Evolutionary conservation across 257 asterid genomes (phyloP).

Genomic region (Przewalskia tangutica): DNA sequence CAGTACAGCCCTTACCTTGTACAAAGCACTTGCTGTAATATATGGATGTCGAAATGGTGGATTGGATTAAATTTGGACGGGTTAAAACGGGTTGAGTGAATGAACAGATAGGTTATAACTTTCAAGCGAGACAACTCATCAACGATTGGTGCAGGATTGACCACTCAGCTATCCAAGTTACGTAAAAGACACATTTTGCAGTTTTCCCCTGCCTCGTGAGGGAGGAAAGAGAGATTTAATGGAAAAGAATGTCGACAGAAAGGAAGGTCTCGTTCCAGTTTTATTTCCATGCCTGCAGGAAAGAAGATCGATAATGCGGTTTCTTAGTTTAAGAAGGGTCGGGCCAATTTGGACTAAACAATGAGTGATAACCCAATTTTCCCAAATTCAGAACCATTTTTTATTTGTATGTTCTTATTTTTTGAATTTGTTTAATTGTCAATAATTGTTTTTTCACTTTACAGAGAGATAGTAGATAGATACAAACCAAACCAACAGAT

Average conservation of each 20-base stretch:
- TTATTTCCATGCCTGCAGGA: too few species aligned
- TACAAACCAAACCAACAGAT: neutral
- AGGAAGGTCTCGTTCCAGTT: too few species aligned
- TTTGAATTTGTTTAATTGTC: neutral
- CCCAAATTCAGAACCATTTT: neutral
- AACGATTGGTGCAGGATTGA: too few species aligned
- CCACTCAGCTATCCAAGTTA: too few species aligned
- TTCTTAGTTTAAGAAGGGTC: neutral
- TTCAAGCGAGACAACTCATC: too few species aligned
- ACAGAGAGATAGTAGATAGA: too few species aligned
- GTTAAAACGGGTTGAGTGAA: neutral
- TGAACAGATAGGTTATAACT: neutral
- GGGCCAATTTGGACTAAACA: neutral
- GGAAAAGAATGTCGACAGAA: too few species aligned
- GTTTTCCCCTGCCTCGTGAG: too few species aligned
- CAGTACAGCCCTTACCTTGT: neutral
- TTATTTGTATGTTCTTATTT: too few species aligned
- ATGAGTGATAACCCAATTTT: neutral
- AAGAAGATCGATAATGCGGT: neutral
- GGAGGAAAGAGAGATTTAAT: too few species aligned
- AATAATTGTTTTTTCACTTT: too few species aligned
- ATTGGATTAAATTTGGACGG: neutral
- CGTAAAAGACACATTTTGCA: too few species aligned
- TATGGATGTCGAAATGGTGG: neutral
- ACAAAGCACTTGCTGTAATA: neutral